Evolutionary conservation across 2,329 filamentous ascomycete species (phyloP), one percentile per base, ranked within the genome.

Genomic region (Cordyceps farinosa): DNA sequence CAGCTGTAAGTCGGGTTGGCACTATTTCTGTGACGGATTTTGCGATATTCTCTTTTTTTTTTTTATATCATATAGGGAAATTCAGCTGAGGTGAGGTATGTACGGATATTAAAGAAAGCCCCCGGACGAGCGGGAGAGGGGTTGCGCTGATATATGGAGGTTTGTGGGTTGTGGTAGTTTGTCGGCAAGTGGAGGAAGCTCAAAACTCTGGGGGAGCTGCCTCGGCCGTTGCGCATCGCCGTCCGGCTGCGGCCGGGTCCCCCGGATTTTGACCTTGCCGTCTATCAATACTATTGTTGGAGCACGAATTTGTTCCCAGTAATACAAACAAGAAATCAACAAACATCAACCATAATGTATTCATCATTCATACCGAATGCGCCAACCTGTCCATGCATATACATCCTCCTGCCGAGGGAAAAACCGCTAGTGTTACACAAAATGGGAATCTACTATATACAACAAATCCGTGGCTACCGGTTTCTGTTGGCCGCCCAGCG

Each of bases 401-500:
- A 61, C 42, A 42, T 47, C 32, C 42, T 48, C 48, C 9, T 34
- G 3, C 8, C 17, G 40, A 61, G 51, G 15, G 32, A 9, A 47
- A 53, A 51, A 47, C n/a, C 45, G 29, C 51, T 48, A 38, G 47
- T 48, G 40, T 55, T 61, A 61, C 59, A 61, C 32, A 48, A 51
- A 58, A 63, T 52, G 61, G 61, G 55, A 45, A 61, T 61, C 29
- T 61, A 54, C 61, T 47, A 56, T 53, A 40, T 63, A 65, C 64
- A 54, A 50, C 17, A 40, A 61, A 38, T 52, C n/a, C 45, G 51
- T 29, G 54, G 36, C 59, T 70, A 78, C 62, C 80, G 76, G 74
- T 87, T 94, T 47, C 93, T 83, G 74, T 96, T 96, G 56, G 88
- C 88, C 55, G 90, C 86, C 92, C 92, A 97, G 66, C 94, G 84